phyloP scores from a whole-genome alignment of 139 green algal species.

The Chlorella ohadii region DNA sequence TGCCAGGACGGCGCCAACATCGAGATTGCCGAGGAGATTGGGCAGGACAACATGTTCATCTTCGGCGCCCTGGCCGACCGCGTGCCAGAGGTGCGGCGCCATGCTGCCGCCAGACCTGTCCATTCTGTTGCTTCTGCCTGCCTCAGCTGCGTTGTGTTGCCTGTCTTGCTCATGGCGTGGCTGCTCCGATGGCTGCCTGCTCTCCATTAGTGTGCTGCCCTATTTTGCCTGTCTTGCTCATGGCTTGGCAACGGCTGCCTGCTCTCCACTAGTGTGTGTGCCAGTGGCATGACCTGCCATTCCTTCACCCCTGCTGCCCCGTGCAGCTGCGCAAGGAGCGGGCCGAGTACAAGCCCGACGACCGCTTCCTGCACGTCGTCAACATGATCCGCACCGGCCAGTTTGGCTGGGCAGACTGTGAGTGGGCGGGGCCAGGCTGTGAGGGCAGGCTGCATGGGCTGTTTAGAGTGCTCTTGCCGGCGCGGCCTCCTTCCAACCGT shows the following conservation, averaged over 20 bases:
- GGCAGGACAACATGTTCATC: conserved; percentile 88
- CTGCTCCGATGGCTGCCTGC: too few species aligned
- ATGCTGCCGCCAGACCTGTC: too few species aligned
- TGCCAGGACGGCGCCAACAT: conserved; percentile 95
- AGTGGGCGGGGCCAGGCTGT: not conserved
- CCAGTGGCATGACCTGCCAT: too few species aligned
- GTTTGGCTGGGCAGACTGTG: conserved; percentile 96
- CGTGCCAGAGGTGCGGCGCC: conserved; percentile 54
- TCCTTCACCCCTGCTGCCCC: not conserved
- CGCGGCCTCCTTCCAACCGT: too few species aligned
- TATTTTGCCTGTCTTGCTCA: too few species aligned
- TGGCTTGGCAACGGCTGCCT: not conserved
- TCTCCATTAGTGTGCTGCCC: too few species aligned
- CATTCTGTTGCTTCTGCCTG: too few species aligned
- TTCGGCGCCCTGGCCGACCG: conserved; percentile 81
- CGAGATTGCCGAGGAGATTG: conserved; percentile 88
- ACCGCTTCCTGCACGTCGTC: conserved; percentile 83
- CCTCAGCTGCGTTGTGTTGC: too few species aligned
- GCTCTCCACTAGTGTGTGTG: too few species aligned
- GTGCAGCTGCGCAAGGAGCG: conserved; percentile 68
- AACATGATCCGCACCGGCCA: conserved; percentile 79
- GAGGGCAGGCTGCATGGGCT: not conserved
- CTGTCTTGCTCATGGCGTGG: too few species aligned
- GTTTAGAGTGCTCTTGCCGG: not conserved
- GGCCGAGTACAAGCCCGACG: conserved; percentile 65